A percentile compares a stretch with the other conserved stretches of the same genome.
phyloP scores from a whole-genome alignment of 441 rosid genomes.

The Pelargonium cotyledonis region DNA sequence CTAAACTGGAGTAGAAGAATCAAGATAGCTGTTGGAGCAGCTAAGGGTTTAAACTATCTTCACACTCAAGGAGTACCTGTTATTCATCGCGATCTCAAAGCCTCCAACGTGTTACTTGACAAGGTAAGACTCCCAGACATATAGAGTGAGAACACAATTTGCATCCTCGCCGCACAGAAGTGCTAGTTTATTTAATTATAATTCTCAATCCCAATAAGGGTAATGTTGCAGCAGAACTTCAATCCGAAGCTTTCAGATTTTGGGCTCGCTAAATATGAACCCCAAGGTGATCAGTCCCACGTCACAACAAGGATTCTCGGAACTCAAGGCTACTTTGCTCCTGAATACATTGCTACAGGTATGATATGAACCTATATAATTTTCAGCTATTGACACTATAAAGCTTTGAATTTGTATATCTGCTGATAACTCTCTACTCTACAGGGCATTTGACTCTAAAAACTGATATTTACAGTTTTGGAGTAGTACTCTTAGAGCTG shows the following conservation, averaged over 20 bases:
- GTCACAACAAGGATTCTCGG: slow-evolving; percentile 26
- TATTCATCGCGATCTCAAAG: slow-evolving; percentile 33
- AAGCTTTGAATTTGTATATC: not conserved
- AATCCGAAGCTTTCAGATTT: slow-evolving; percentile 32
- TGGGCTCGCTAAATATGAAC: slow-evolving; percentile 35
- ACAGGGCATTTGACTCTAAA: slow-evolving; percentile 28
- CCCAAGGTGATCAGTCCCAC: slow-evolving; percentile 19
- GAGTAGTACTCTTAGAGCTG: slow-evolving; percentile 30
- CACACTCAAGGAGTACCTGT: slow-evolving; percentile 19
- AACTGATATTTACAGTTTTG: slow-evolving; percentile 32
- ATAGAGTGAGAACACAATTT: not conserved
- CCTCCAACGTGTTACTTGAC: slow-evolving; percentile 32
- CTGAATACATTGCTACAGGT: slow-evolving; percentile 33
- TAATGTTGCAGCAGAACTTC: slow-evolving; percentile 29
- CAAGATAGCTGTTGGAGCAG: slow-evolving; percentile 30
- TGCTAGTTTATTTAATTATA: not conserved
- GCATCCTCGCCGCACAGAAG: slow-evolving; percentile 12
- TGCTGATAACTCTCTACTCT: slow-evolving; percentile 7
- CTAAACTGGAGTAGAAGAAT: slow-evolving; percentile 31
- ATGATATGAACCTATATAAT: not conserved
- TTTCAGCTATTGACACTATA: not conserved
- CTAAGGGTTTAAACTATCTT: slow-evolving; percentile 30
- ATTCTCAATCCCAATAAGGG: slow-evolving; percentile 10
- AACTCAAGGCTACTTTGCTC: slow-evolving; percentile 31
- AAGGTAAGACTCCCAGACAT: slow-evolving; percentile 17